Evolutionary conservation across 768 basidiomycete genomes (phyloP), one percentile per base, ranked within the genome.

Genomic region (Neoboletus magnificus): DNA sequence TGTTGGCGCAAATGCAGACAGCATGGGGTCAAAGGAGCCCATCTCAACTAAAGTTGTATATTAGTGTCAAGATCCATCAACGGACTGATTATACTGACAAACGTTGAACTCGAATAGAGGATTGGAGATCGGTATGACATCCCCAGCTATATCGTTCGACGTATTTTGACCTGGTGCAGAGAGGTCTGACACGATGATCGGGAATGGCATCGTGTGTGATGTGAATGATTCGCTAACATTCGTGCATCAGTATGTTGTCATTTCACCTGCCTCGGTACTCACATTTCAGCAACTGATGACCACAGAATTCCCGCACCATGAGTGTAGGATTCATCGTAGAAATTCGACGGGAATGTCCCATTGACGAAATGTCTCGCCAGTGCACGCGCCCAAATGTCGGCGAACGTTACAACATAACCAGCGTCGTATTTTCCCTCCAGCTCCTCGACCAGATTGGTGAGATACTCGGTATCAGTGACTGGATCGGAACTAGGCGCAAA

Each of bases 1-100:
- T 33, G 76, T 67, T 0, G 75, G 72, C 6, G 74, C 73, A 50
- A 80, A 81, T 3, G 81, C 79, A 1, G 78, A 74, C 7, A 77
- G 63, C 40, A 71, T 71, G 49, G 76, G 68, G 51, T 79, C 78
- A 55, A 67, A 79, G 0, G 73, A 75, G 1, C 79, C 76, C 61
- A 71, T 71, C 54, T 76, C 75, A 50, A 64, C 76, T 77, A 37
- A 30, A n/a, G n/a, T 20, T 15, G 7, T 13, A 11, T 3, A 46
- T 66, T 1, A 65, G 54, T 12, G 5, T 12, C 10, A 32, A 40
- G 3, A 29, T 11, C 9, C 27, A 8, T 20, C 35, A 23, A 27
- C 4, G 4, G n/a, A 50, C 2, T 1, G 2, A 18, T 25, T 22
- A 12, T 30, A 68, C 70, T 60, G 16, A 70, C 68, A 70, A 29